phyloP scores from a whole-genome alignment of 305 asterid species.

The Fraxinus platypoda region DNA sequence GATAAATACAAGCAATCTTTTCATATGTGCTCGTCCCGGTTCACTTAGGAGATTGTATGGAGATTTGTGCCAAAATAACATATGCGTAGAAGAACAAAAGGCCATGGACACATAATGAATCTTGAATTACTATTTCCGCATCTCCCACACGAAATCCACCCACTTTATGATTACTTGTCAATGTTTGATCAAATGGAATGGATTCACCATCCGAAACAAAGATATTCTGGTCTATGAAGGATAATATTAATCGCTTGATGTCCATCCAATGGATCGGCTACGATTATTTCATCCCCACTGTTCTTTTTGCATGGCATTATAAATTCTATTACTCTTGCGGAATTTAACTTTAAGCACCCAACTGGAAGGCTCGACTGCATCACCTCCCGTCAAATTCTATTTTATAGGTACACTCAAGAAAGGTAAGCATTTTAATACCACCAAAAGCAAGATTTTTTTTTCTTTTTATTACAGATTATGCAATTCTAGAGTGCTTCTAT shows the following conservation, averaged over 20 bases:
- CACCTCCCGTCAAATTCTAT: neutral
- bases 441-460: neutral
- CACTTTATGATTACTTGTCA: neutral
- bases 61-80: neutral
- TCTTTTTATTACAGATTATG: neutral
- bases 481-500: neutral
- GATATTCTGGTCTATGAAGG: neutral
- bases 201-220: neutral
- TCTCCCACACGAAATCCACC: constrained; percentile 7
- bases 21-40: neutral
- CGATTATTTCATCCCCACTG: neutral
- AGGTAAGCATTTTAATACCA: neutral
- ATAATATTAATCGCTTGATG: neutral
- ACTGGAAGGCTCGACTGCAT: neutral
- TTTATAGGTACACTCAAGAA: neutral
- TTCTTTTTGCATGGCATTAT: neutral
- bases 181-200: neutral
- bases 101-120: neutral
- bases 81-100: neutral
- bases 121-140: neutral
- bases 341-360: neutral
- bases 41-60: neutral
- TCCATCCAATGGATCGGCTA: neutral
- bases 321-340: neutral
- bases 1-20: neutral